phyloP scores from a whole-genome alignment of 139 green algal genomes.

The Micromonas pusilla region DNA sequence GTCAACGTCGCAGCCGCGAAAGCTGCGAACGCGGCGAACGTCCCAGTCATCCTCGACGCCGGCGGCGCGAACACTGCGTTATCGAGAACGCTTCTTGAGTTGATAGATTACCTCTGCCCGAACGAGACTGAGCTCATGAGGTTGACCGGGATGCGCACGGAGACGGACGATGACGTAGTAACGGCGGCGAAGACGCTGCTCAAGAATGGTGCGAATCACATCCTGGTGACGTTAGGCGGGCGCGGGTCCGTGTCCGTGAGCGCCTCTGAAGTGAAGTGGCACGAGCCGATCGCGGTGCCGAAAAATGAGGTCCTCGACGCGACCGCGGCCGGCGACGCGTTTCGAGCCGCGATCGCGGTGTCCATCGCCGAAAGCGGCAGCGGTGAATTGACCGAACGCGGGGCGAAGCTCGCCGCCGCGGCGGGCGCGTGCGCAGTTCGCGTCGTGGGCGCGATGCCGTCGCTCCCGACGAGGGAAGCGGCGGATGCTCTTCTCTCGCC shows the following conservation, averaged over 20 bases:
- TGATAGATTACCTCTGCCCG: slow-evolving; percentile 47
- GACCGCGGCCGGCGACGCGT: slow-evolving; percentile 56
- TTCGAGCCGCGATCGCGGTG: slow-evolving; percentile 58
- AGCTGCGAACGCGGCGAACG: slow-evolving; percentile 38
- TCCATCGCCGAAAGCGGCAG: slow-evolving; percentile 43
- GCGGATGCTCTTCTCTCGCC: slow-evolving; percentile 36
- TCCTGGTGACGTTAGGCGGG: slow-evolving; percentile 55
- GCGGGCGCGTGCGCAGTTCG: slow-evolving; percentile 47
- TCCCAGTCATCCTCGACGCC: slow-evolving; percentile 39
- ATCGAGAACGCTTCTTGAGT: slow-evolving; percentile 30
- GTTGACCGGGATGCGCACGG: slow-evolving; percentile 36
- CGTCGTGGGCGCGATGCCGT: slow-evolving; percentile 44
- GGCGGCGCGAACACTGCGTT: slow-evolving; percentile 49
- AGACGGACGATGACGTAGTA: slow-evolving; percentile 41
- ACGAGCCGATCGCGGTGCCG: background rate
- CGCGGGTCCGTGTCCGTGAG: slow-evolving; percentile 48
- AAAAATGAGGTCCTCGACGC: slow-evolving; percentile 42
- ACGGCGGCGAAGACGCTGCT: slow-evolving; percentile 38
- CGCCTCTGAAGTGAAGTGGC: background rate
- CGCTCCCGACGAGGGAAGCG: slow-evolving; percentile 45
- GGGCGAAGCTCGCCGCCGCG: slow-evolving; percentile 35
- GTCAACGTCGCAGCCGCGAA: slow-evolving; percentile 55
- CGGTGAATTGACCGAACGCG: slow-evolving; percentile 34
- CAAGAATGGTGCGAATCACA: slow-evolving; percentile 32
- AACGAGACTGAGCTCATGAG: slow-evolving; percentile 56